Conservation (phyloP, 768 basidiomycete genomes). For the Leccinum longicurvipes region DNA sequence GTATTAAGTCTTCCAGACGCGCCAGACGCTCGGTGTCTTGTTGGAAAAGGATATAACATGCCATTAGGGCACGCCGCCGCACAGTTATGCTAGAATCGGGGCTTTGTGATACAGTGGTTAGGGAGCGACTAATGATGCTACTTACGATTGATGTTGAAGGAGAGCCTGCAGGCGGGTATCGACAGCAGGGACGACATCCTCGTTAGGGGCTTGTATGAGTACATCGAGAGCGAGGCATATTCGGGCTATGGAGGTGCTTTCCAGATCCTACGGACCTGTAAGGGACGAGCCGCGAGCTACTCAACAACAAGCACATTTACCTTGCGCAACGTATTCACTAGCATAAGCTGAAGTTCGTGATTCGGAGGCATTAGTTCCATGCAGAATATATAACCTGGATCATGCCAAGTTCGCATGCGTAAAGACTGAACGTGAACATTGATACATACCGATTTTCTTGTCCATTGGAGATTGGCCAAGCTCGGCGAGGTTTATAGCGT, state of each 20-base stretch:
- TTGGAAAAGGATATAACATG: slow-evolving; percentile 50
- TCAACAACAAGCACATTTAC: slow-evolving; percentile 32
- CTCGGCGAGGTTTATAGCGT: slow-evolving; percentile 76
- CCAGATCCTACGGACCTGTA: slow-evolving; percentile 58
- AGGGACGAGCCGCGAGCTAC: slow-evolving; percentile 1
- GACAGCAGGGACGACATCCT: slow-evolving; percentile 74
- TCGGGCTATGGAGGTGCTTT: slow-evolving; percentile 48
- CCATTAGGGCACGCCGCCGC: slow-evolving; percentile 59
- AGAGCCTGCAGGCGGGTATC: slow-evolving; percentile 62
- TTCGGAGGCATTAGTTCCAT: slow-evolving; percentile 62
- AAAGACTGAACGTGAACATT: background rate
- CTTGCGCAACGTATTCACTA: slow-evolving; percentile 84
- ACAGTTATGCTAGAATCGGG: slow-evolving; percentile 46
- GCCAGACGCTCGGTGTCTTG: slow-evolving; percentile 45
- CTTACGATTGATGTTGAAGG: slow-evolving; percentile 75
- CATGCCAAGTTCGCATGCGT: slow-evolving; percentile 1
- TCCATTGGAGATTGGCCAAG: slow-evolving; percentile 57
- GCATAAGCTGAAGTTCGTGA: slow-evolving; percentile 76
- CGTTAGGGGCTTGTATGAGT: slow-evolving; percentile 56
- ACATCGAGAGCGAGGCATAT: slow-evolving; percentile 74
- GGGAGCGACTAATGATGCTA: slow-evolving; percentile 31
- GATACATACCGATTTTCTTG: slow-evolving; percentile 59
- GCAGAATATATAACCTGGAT: slow-evolving; percentile 78
- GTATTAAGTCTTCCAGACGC: slow-evolving; percentile 32
- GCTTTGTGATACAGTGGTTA: slow-evolving; percentile 2